Percentiles rank a stretch among this genome's conserved stretches.
Conservation (phyloP, 495 filamentous ascomycete species). For the Penicillium riverlandense region DNA sequence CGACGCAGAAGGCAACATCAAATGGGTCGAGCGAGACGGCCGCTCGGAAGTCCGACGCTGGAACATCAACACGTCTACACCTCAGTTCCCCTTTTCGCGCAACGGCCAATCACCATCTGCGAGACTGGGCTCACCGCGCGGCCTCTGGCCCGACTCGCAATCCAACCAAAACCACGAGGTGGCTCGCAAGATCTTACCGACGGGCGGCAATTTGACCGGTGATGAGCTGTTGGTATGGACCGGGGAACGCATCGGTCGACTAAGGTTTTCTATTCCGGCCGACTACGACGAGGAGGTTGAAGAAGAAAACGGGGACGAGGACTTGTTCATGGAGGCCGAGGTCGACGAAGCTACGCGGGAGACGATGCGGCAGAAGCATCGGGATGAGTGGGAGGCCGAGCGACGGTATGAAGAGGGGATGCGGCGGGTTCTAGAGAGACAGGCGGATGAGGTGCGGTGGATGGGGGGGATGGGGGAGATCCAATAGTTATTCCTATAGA, state of each 20-base stretch:
- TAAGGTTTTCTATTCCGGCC: constrained; percentile 50
- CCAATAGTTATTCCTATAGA: too few relatives aligned
- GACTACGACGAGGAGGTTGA: constrained; percentile 37
- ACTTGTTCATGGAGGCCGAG: constrained; percentile 25
- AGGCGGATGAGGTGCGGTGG: constrained; percentile 78
- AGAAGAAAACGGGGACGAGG: constrained; percentile 42
- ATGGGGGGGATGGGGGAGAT: constrained; percentile 48
- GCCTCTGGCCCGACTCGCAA: constrained; percentile 22
- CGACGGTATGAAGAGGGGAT: constrained; percentile 59
- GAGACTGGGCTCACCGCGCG: constrained; percentile 4
- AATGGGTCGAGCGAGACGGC: constrained; percentile 89
- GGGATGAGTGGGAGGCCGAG: constrained; percentile 34
- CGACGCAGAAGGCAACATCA: constrained; percentile 76
- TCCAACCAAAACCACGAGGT: constrained; percentile 36
- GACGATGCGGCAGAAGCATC: constrained; percentile 35
- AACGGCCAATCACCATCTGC: neutral
- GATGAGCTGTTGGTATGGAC: constrained; percentile 76
- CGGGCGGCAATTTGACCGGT: constrained; percentile 37
- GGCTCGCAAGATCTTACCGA: constrained; percentile 64
- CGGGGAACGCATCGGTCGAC: constrained; percentile 67
- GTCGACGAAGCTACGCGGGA: constrained; percentile 30
- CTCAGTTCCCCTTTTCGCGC: constrained; percentile 9
- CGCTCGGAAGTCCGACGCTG: constrained; percentile 70
- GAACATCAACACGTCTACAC: constrained; percentile 50
- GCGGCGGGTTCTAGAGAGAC: constrained; percentile 66